Evolutionary conservation across 345 rosid species (phyloP), one percentile per base, ranked within the genome.

Genomic region (Boechera stricta): DNA sequence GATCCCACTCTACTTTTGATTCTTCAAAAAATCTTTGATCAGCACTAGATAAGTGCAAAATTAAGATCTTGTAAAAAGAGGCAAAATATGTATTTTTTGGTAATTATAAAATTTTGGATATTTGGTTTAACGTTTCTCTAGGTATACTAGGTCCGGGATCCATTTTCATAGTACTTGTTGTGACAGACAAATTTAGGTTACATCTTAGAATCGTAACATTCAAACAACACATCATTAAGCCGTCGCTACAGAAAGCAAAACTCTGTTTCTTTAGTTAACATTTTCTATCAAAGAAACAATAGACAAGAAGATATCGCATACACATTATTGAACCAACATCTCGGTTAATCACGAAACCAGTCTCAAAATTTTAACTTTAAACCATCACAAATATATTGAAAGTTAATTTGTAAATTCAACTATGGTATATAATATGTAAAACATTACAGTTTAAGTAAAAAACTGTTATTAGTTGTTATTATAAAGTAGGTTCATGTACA

Each of bases 1-100:
- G 67, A 48, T 45, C 67, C 11, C 51, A 61, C 21, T 26, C 18
- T 38, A 42, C 52, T 51, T 62, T 51, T 28, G 21, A 18, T 31
- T 70, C 44, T 16, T 70, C 33, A 57, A 18, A 16, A 15, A 44
- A 29, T 41, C 7, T 69, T 28, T 41, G 29, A 15, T 59, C 24
- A 32, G 26, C 41, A 33, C 3, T 35, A 35, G 13, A n/a, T 32
- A 32, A 32, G 26, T 58, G 35, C 63, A 57, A 56, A 54, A 29
- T 6, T 56, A 31, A 31, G 24, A 57, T 57, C 41, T 31, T 15
- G 62, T 15, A 31, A 31, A 1, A 16, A 56, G 10, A 31, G 39
- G 24, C 39, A 57, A 33, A 57, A 6, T 28, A 3, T 33, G 1
- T 2, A 4, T n/a, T 2, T n/a, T 21, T 57, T 32, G 1, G 10